phyloP scores from a whole-genome alignment of 148 eudicot species.

The Linanthus parryae region DNA sequence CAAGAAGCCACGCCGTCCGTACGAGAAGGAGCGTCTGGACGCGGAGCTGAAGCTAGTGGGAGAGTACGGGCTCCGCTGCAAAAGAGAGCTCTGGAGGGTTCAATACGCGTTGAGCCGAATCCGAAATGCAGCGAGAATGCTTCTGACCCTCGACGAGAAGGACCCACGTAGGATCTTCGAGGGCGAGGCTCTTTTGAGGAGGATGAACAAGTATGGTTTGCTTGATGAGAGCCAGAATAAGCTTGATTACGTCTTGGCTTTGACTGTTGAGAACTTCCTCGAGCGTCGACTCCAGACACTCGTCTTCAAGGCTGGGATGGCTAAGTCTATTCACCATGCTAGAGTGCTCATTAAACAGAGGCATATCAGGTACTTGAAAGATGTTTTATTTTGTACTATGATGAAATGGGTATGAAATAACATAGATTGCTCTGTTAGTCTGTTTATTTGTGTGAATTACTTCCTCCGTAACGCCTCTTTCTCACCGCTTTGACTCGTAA shows the following conservation, averaged over 20 bases:
- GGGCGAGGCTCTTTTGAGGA: conserved; percentile 56
- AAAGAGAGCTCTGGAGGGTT: conserved; percentile 64
- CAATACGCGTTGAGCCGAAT: conserved; percentile 53
- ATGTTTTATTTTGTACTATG: too few relatives aligned
- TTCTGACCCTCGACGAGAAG: conserved; percentile 63
- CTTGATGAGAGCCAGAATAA: conserved; percentile 56
- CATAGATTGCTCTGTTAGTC: too few relatives aligned
- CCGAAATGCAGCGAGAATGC: conserved; percentile 52
- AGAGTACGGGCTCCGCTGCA: conserved; percentile 59
- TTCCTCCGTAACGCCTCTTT: background rate
- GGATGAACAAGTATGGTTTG: conserved; percentile 53
- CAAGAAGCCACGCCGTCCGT: conserved; percentile 66
- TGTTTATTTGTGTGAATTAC: background rate
- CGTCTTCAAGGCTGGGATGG: conserved; percentile 69
- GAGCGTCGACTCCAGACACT: conserved; percentile 60
- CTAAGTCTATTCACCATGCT: conserved; percentile 66
- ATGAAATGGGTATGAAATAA: too few relatives aligned
- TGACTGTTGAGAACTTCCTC: conserved; percentile 62
- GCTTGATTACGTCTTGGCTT: conserved; percentile 61
- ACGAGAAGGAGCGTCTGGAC: conserved; percentile 64
- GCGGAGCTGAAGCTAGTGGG: conserved; percentile 66
- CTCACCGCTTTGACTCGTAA: too few relatives aligned
- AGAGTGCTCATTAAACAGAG: conserved; percentile 58
- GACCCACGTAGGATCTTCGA: conserved; percentile 58
- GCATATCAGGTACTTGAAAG: conserved; percentile 59